Evolutionary conservation across 2,329 filamentous ascomycete genomes (phyloP).

Genomic region (Chaetomium globosum): DNA sequence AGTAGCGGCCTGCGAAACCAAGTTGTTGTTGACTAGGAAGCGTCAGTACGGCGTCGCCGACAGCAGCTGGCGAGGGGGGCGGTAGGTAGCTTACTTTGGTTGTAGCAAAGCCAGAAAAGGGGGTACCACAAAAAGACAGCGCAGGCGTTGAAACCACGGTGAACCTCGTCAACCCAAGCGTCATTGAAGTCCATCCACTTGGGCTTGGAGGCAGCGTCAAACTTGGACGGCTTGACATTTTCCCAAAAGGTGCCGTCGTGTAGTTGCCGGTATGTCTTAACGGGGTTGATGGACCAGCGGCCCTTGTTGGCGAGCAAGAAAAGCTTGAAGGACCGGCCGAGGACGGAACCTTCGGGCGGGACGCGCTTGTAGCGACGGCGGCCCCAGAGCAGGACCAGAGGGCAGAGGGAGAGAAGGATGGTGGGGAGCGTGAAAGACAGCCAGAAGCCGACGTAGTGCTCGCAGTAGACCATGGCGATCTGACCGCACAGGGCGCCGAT

Average conservation of each 20-base stretch:
- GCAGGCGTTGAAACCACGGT: constrained; percentile 68
- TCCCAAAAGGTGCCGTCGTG: constrained; percentile 66
- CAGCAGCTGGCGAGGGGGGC: background rate
- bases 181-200: constrained; percentile 79
- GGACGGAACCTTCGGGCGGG: constrained; percentile 67
- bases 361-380: constrained; percentile 60
- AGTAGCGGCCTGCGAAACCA: constrained; percentile 64
- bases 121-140: constrained; percentile 71
- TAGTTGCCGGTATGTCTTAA: constrained; percentile 60
- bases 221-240: constrained; percentile 66
- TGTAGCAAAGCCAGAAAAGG: constrained; percentile 59
- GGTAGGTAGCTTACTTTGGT: constrained; percentile 44
- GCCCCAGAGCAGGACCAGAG: constrained; percentile 62
- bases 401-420: constrained; percentile 64
- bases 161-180: constrained; percentile 72
- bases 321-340: constrained; percentile 64
- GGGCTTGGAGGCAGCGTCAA: constrained; percentile 49
- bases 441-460: constrained; percentile 76
- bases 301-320: constrained; percentile 67
- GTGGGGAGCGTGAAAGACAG: constrained; percentile 70
- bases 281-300: constrained; percentile 68
- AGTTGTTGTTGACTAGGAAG: constrained; percentile 55
- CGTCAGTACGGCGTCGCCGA: constrained; percentile 1
- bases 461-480: constrained; percentile 70
- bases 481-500: constrained; percentile 66